A percentile compares a stretch with the other conserved stretches of the same genome.
Evolutionary conservation across 2,329 filamentous ascomycete species (phyloP).

Genomic region (Emergomyces orientalis): DNA sequence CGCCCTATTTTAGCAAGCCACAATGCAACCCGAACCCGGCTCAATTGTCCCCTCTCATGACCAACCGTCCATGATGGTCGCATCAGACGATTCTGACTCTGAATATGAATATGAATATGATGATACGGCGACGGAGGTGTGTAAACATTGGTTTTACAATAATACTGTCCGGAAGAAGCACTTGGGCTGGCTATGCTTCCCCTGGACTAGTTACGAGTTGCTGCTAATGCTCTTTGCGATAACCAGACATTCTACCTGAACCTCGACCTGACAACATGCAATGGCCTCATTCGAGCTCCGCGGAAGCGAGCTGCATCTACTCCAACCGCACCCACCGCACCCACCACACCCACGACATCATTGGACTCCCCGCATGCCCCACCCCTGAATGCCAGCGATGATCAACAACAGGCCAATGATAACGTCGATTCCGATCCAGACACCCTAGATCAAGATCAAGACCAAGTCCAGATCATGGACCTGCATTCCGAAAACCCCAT

Average conservation of each 20-base stretch:
- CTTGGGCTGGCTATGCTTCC: background rate
- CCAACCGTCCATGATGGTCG: background rate
- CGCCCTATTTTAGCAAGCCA: background rate
- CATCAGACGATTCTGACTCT: slow-evolving; percentile 42
- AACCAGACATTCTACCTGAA: slow-evolving; percentile 51
- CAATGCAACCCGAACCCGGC: slow-evolving; percentile 1
- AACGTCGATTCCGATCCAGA: slow-evolving; percentile 14
- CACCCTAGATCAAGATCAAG: slow-evolving; percentile 16
- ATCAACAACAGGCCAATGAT: slow-evolving; percentile 6
- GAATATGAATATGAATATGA: slow-evolving; percentile 57
- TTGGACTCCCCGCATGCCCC: slow-evolving; percentile 7
- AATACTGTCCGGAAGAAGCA: background rate
- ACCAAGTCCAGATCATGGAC: slow-evolving; percentile 66
- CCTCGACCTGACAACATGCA: slow-evolving; percentile 46
- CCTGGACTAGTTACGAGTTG: background rate
- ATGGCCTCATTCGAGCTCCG: slow-evolving; percentile 30
- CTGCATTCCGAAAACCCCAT: slow-evolving; percentile 68
- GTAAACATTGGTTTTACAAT: background rate
- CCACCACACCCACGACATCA: too few relatives aligned
- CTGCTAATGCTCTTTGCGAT: background rate
- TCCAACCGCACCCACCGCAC: slow-evolving; percentile 14
- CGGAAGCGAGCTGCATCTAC: slow-evolving; percentile 17
- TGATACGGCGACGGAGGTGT: slow-evolving; percentile 44
- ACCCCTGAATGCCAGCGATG: slow-evolving; percentile 6
- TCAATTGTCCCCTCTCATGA: slow-evolving; percentile 8